A percentile compares a stretch with the other conserved stretches of the same genome.
Conservation (phyloP, 768 basidiomycete genomes). For the Candolleomyces aberdarensis region DNA sequence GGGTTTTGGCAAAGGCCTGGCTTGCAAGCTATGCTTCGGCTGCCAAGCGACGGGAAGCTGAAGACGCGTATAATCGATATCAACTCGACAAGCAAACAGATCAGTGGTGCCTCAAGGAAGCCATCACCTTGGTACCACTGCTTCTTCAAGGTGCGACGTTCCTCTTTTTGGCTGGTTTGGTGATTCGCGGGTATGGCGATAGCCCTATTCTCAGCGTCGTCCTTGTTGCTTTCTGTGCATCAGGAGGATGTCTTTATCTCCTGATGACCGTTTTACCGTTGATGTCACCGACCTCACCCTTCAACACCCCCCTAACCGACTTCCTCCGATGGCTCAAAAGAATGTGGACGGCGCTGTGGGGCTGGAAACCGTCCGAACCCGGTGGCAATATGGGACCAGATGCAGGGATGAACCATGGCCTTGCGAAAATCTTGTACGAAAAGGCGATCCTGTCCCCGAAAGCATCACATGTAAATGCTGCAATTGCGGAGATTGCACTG, state of each 20-base stretch:
- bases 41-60: constrained; percentile 10
- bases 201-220: background rate
- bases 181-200: constrained; percentile 2
- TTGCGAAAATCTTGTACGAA: constrained; percentile 1
- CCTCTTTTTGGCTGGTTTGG: constrained; percentile 16
- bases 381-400: too few species aligned
- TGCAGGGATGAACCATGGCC: background rate
- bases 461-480: constrained; percentile 1
- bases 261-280: background rate
- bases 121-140: constrained; percentile 13
- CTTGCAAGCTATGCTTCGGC: constrained; percentile 14
- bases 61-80: constrained; percentile 17
- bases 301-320: constrained; percentile 4
- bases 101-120: constrained; percentile 13
- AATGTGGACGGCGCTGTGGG: background rate
- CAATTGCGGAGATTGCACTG: constrained; percentile 1
- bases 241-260: background rate
- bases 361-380: background rate
- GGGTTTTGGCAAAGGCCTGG: constrained; percentile 21
- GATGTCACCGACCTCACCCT: background rate
- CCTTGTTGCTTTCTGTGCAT: background rate
- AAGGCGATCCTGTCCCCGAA: constrained; percentile 3
- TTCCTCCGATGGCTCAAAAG: background rate
- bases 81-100: constrained; percentile 14
- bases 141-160: constrained; percentile 14